These are phyloP conservation scores for Tetracladium marchalianum DNA, from an alignment of 495 filamentous ascomycete species.

Conservation along the genomic window DNA sequence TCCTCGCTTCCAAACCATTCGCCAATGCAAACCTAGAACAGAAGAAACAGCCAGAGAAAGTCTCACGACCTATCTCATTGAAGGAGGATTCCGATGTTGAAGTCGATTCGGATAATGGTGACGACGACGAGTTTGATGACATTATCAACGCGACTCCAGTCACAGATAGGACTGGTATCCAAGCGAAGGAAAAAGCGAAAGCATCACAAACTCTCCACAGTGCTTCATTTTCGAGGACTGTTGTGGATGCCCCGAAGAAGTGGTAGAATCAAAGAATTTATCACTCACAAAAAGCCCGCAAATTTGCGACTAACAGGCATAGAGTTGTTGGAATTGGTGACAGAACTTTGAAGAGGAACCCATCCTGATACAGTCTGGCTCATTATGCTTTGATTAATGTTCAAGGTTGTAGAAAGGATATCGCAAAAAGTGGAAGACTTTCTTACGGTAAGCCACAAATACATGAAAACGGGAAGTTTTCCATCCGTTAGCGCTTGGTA, in stretches of 20 bases:
- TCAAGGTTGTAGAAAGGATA: no score
- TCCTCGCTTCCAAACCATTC: conserved; percentile 80
- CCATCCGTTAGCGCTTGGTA: no score
- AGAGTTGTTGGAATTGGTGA: no score
- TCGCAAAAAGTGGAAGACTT: no score
- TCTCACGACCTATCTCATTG: conserved; percentile 39
- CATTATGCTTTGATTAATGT: no score
- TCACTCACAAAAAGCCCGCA: not conserved
- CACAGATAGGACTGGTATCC: conserved; percentile 72
- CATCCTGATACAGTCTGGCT: no score
- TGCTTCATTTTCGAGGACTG: conserved; percentile 52
- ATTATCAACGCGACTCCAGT: conserved; percentile 84
- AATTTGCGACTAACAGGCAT: no score
- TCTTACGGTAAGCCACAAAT: no score
- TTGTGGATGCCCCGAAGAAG: conserved; percentile 50
- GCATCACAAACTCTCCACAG: conserved; percentile 25
- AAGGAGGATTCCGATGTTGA: conserved; percentile 62
- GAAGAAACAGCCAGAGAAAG: conserved; percentile 45
- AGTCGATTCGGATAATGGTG: conserved; percentile 59
- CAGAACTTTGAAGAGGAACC: no score
- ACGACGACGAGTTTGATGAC: conserved; percentile 70
- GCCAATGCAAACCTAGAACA: conserved; percentile 46
- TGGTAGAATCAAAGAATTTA: conserved; percentile 27
- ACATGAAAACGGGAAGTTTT: no score
- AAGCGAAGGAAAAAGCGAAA: conserved; percentile 26